Evolutionary conservation across 768 basidiomycete species (phyloP), one percentile per base, ranked within the genome.

Genomic region (Boletus tomentosulus): DNA sequence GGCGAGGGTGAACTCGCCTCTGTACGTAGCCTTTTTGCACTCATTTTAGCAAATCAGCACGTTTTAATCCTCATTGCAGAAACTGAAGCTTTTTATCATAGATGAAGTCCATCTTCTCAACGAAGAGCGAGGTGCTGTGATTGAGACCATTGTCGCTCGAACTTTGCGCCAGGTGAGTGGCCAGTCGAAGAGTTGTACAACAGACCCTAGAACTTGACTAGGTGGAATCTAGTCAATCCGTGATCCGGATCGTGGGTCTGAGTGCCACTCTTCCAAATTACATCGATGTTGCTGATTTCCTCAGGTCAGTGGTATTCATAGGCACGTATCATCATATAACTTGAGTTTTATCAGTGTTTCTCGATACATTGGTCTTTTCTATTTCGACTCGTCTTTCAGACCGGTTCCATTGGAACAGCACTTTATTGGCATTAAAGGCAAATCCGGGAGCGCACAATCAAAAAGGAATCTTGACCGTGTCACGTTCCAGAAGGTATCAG

Each of bases 261-360:
- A 95, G 91, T 70, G 97, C 97, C 0, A 99, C 97, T 0, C 79
- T 99, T 31, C 97, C 97, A 7, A 99, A 99, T 67, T 99, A 98
- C 66, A 73, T 92, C 56, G 97, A 98, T 67, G 96, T 99, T 19
- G 91, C 92, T 5, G 92, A 95, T 55, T 99, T 98, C 67, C 73
- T 99, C 35, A 81, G 89, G 95, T 95, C 55, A 30, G 74, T 62
- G 16, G 22, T 28, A 51, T 51, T 34, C 10, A 35, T 33, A 30
- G 8, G 13, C 27, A n/a, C 25, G 16, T 25, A 3, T 45, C n/a
- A 11, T 46, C 19, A n/a, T 39, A 48, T 57, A 41, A 55, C 52
- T 49, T 48, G 48, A 28, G 22, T 49, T 48, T 25, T n/a, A 50
- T 19, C 62, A 96, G 95, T 52, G 96, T 95, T 50, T 92, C 92